Base-by-base conservation (phyloP, 306 rosid genomes). In the Castanea crenata region DNA sequence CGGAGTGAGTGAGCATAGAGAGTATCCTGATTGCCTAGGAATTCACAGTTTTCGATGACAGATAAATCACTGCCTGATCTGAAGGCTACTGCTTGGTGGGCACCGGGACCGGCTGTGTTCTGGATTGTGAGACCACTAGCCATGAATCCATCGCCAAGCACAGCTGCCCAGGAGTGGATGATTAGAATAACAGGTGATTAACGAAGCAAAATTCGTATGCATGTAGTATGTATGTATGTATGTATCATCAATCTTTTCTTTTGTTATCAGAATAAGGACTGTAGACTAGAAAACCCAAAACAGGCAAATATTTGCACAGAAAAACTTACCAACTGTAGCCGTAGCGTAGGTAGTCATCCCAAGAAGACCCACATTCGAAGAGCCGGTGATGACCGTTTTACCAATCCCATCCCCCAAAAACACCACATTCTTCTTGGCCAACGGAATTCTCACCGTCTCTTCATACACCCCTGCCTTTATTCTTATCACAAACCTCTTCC, bases 91-190 rank as follows among this genome's bases (percentile, higher is more conserved):
- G 99, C 99, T 78, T 95, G 99, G 80, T 87, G 90, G 18, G 88
- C 94, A n/a, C 85, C 93, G 6, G 93, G 89, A 1, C 99, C 99
- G 1, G 98, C 98, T 1, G 92, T 93, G 91, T 95, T 95, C 15
- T 87, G 61, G 20, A 95, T 70, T 7, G 98, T 95, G 3, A 95
- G 83, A 18, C 89, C 90, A 59, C 79, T 87, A 0, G 99, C 99
- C 98, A 93, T 90, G 90, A 95, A 95, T 18, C 99, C 98, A 85
- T 95, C 99, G 0, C 99, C 99, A 61, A 82, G 69, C 27, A 95
- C 92, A 7, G 91, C 99, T 95, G 84, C 64, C 38, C 25, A 21
- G 80, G 27, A 4, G 8, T 41, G 46, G 46, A 73, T 10, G 51
- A 38, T 58, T 15, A 71, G 4, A 16, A 71, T 19, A 71, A 25